phyloP scores from a whole-genome alignment of 345 rosid species.

The Brassica cretica region DNA sequence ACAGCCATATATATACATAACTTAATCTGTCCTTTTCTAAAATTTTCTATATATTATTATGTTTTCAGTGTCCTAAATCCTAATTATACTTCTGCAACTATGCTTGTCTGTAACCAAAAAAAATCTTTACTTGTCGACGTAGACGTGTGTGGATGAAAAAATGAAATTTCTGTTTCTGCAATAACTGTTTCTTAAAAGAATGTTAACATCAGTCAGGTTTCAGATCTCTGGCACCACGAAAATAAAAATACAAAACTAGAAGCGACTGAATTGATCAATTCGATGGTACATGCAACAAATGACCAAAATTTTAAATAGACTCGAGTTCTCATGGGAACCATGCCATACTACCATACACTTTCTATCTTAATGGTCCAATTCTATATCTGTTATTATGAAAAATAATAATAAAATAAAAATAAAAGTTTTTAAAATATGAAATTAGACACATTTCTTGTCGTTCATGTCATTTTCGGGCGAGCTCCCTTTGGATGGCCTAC shows the following conservation, averaged over 20 bases:
- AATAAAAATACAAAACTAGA: neutral
- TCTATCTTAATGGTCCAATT: neutral
- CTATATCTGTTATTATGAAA: neutral
- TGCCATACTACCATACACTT: neutral
- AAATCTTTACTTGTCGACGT: neutral
- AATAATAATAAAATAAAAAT: no score
- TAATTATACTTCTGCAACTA: neutral
- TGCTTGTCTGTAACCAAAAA: neutral
- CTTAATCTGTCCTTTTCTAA: no score
- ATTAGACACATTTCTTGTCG: conserved; percentile 46
- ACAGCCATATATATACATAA: neutral
- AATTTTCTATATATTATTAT: no score
- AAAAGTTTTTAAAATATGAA: neutral
- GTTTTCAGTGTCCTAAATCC: no score
- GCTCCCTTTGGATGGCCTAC: conserved; percentile 70
- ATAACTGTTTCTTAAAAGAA: neutral
- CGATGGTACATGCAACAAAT: neutral
- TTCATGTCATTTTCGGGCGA: conserved; percentile 75
- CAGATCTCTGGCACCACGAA: conserved; percentile 5
- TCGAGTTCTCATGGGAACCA: neutral
- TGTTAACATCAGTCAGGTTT: neutral
- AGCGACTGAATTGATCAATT: neutral
- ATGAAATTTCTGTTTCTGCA: neutral
- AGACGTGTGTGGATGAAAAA: neutral
- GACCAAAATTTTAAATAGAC: neutral